Percentiles rank a stretch among this genome's conserved stretches.
phyloP scores from a whole-genome alignment of 2,329 filamentous ascomycete genomes.

The Apiospora aurea region DNA sequence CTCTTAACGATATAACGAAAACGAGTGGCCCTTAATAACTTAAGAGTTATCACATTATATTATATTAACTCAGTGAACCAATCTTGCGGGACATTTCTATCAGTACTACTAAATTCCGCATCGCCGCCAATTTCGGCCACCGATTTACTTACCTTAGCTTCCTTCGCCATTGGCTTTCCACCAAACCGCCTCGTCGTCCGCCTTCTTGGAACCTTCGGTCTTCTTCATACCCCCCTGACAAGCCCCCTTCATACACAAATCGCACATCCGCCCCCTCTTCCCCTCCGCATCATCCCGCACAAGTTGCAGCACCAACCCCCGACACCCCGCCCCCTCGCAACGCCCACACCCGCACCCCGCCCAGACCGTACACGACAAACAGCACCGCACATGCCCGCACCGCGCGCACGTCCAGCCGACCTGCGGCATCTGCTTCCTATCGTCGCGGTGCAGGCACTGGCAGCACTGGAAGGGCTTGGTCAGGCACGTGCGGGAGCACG shows the following conservation, averaged over 20 bases:
- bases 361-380: background rate
- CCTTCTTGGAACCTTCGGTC: background rate
- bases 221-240: background rate
- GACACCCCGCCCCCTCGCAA: background rate
- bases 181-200: background rate
- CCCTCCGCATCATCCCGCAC: background rate
- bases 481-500: constrained; percentile 34
- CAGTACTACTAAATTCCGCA: too few relatives aligned
- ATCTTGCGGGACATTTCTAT: too few relatives aligned
- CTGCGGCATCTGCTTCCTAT: constrained; percentile 28
- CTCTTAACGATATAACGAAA: too few relatives aligned
- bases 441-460: constrained; percentile 31
- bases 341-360: background rate
- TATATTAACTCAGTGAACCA: too few relatives aligned
- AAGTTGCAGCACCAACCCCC: background rate
- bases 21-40: too few relatives aligned
- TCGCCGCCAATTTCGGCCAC: too few relatives aligned
- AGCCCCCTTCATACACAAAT: background rate
- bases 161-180: background rate
- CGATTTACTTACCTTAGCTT: too few relatives aligned
- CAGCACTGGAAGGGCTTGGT: constrained; percentile 34
- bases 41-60: too few relatives aligned
- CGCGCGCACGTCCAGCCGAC: constrained; percentile 34
- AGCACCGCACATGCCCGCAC: constrained; percentile 20
- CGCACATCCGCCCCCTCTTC: background rate